phyloP scores from a whole-genome alignment of 257 asterid species.

The Primulina tabacum region DNA sequence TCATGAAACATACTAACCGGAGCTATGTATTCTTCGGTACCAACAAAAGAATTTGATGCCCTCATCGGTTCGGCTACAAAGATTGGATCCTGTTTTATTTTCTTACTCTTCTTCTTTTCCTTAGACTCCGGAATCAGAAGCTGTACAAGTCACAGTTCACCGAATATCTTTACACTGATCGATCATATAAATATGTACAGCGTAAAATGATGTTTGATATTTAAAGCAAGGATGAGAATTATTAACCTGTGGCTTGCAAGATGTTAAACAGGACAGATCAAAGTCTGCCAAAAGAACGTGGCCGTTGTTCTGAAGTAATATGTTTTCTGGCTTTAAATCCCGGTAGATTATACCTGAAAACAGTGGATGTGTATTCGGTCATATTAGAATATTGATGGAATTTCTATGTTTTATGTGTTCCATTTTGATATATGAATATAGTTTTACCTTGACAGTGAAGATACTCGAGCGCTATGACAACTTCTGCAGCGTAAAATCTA shows the following conservation, averaged over 20 bases:
- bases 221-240: constrained; percentile 3
- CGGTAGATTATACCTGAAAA: constrained; percentile 85
- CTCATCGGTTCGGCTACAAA: constrained; percentile 97
- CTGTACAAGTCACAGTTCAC: constrained; percentile 42
- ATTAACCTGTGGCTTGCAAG: constrained; percentile 91
- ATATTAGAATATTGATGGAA: not conserved
- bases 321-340: constrained; percentile 96
- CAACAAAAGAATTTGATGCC: constrained; percentile 95
- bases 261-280: constrained; percentile 93
- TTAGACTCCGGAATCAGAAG: constrained; percentile 73
- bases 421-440: not conserved
- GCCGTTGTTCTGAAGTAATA: constrained; percentile 72
- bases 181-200: not conserved
- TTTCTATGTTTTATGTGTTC: too few relatives aligned
- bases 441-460: constrained; percentile 94
- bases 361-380: too few relatives aligned
- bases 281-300: constrained; percentile 89
- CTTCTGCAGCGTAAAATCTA: constrained; percentile 95
- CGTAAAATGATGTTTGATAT: too few relatives aligned
- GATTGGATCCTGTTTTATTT: constrained; percentile 64
- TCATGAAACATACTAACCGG: constrained; percentile 56
- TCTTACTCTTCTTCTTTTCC: constrained; percentile 65
- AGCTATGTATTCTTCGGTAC: constrained; percentile 97
- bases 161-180: not conserved
- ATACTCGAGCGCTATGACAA: constrained; percentile 86